These are phyloP conservation scores for Talaromyces trachyspermus DNA, from an alignment of 495 filamentous ascomycete genomes.

Conservation along the genomic window DNA sequence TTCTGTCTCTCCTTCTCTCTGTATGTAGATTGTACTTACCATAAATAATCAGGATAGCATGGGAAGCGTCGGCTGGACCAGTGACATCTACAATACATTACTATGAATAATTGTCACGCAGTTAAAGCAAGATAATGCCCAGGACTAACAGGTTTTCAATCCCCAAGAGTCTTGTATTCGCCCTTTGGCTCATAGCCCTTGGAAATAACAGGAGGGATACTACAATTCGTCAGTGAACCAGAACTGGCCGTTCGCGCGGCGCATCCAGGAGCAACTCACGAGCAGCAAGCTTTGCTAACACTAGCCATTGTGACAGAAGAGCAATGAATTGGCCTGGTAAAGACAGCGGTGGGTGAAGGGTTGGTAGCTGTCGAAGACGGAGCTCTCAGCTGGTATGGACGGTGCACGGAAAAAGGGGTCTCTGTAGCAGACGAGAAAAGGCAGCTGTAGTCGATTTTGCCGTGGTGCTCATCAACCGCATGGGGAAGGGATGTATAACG, in stretches of 20 bases:
- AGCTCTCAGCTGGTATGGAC: background rate
- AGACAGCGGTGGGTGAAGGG: background rate
- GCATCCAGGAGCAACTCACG: slow-evolving; percentile 20
- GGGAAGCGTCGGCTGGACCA: slow-evolving; percentile 41
- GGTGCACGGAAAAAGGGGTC: background rate
- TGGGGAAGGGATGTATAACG: too few species aligned
- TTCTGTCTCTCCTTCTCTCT: too few species aligned
- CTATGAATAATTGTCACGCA: background rate
- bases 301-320: slow-evolving; percentile 32
- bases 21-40: slow-evolving; percentile 25
- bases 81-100: slow-evolving; percentile 37
- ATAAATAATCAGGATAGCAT: slow-evolving; percentile 48
- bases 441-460: background rate
- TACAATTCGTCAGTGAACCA: slow-evolving; percentile 9
- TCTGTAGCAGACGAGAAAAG: background rate
- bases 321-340: slow-evolving; percentile 10
- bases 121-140: background rate
- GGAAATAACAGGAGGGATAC: slow-evolving; percentile 47
- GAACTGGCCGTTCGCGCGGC: slow-evolving; percentile 5
- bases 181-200: slow-evolving; percentile 55
- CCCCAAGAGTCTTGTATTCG: slow-evolving; percentile 53
- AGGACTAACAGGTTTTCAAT: slow-evolving; percentile 50
- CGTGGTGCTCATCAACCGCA: background rate
- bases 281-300: slow-evolving; percentile 43
- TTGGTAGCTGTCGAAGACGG: background rate